Conservation (phyloP, 2,329 filamentous ascomycete genomes). For the Fusarium mundagurra region DNA sequence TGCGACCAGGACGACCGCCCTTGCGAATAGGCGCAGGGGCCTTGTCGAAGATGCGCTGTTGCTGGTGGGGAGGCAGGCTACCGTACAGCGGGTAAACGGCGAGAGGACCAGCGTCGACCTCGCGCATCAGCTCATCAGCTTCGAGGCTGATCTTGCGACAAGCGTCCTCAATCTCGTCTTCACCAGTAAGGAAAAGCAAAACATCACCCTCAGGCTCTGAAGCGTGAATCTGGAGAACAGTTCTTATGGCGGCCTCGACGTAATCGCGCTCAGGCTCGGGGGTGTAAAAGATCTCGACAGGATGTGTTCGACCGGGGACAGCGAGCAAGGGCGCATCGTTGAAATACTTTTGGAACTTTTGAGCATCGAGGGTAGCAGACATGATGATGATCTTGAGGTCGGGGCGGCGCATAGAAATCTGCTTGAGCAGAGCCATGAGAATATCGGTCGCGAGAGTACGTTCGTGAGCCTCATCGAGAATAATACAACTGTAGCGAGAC, state of each 20-base stretch:
- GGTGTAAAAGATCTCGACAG: slow-evolving; percentile 98
- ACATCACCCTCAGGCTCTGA: slow-evolving; percentile 93
- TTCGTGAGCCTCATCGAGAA: slow-evolving; percentile 98
- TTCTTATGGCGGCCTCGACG: slow-evolving; percentile 92
- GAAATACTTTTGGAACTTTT: slow-evolving; percentile 99
- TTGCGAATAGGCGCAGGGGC: slow-evolving; percentile 77
- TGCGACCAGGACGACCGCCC: slow-evolving; percentile 88
- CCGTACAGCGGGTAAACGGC: slow-evolving; percentile 95
- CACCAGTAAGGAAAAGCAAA: slow-evolving; percentile 92
- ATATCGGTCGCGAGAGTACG: slow-evolving; percentile 97
- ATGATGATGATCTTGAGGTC: slow-evolving; percentile 99
- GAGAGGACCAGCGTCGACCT: slow-evolving; percentile 90
- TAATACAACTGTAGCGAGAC: slow-evolving; percentile 94
- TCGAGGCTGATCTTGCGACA: slow-evolving; percentile 91
- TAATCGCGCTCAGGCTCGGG: slow-evolving; percentile 96
- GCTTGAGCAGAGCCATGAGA: slow-evolving; percentile 94
- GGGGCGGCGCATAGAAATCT: slow-evolving; percentile 80
- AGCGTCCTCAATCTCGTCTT: slow-evolving; percentile 98
- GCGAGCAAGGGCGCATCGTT: slow-evolving; percentile 91
- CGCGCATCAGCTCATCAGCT: slow-evolving; percentile 88
- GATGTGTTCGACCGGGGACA: slow-evolving; percentile 93
- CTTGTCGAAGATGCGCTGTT: slow-evolving; percentile 94
- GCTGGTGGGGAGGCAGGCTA: slow-evolving; percentile 88
- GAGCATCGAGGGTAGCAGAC: slow-evolving; percentile 95
- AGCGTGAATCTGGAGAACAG: slow-evolving; percentile 95